Percentiles rank a stretch among this genome's conserved stretches.
Conservation (phyloP, 768 basidiomycete genomes). For the Sistotremastrum suecicum region DNA sequence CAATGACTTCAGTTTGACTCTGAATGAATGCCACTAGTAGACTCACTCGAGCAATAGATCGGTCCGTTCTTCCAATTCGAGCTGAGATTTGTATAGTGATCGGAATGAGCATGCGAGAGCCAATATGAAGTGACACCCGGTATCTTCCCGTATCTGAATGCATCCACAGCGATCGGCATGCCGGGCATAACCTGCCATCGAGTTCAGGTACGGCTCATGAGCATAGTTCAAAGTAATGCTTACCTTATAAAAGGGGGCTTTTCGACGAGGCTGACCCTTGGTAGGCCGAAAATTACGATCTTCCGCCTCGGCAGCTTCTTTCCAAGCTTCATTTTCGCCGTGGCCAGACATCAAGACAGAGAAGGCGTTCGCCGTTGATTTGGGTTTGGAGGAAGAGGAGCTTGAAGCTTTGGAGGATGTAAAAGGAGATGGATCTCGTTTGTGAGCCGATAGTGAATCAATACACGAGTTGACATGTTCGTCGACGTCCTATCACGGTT, state of each 20-base stretch:
- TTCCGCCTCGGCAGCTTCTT: conserved; percentile 50
- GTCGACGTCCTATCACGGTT: conserved; percentile 28
- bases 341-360: conserved; percentile 81
- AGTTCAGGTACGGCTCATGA: not conserved
- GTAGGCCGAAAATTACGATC: conserved; percentile 30
- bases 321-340: conserved; percentile 76
- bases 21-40: not conserved
- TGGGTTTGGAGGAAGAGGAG: conserved; percentile 10
- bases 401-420: conserved; percentile 6
- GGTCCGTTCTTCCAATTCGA: conserved; percentile 82
- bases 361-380: conserved; percentile 35
- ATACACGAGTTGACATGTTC: conserved; percentile 47
- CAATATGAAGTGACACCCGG: conserved; percentile 86
- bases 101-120: conserved; percentile 95
- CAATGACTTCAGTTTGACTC: no score
- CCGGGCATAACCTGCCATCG: conserved; percentile 47
- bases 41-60: conserved; percentile 77
- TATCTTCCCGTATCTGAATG: conserved; percentile 87
- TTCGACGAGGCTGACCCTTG: conserved; percentile 42
- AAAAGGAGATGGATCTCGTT: not conserved
- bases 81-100: conserved; percentile 89
- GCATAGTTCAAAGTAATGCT: not conserved
- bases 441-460: conserved; percentile 14
- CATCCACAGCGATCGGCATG: conserved; percentile 97
- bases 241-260: conserved; percentile 92